phyloP scores from a whole-genome alignment of 2,329 filamentous ascomycete species.

The Phyllosticta citribraziliensis region DNA sequence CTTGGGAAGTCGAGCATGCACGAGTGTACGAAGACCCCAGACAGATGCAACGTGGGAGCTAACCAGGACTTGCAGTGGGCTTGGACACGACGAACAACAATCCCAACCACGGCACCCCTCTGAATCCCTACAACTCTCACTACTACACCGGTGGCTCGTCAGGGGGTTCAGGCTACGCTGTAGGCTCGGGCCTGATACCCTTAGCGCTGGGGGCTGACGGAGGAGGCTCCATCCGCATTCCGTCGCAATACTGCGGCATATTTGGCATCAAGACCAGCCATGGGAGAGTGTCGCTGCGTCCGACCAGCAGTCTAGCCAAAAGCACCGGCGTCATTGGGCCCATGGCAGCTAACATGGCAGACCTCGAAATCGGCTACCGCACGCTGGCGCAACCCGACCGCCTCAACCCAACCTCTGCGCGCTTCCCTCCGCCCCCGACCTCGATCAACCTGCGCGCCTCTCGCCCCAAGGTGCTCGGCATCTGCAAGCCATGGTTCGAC shows the following conservation, averaged over 20 bases:
- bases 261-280: slow-evolving; percentile 76
- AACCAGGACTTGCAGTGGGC: background rate
- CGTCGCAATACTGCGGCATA: slow-evolving; percentile 64
- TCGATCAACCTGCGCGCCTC: slow-evolving; percentile 24
- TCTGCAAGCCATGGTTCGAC: slow-evolving; percentile 60
- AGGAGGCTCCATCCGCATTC: slow-evolving; percentile 66
- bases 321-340: slow-evolving; percentile 64
- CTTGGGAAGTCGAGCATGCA: slow-evolving; percentile 74
- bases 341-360: slow-evolving; percentile 63
- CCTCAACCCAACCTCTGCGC: slow-evolving; percentile 46
- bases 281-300: slow-evolving; percentile 53
- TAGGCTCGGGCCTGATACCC: slow-evolving; percentile 63
- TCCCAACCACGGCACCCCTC: slow-evolving; percentile 53
- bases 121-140: slow-evolving; percentile 64
- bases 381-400: slow-evolving; percentile 66
- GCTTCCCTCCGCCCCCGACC: slow-evolving; percentile 48
- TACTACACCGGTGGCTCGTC: slow-evolving; percentile 80
- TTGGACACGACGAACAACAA: slow-evolving; percentile 76
- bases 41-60: background rate
- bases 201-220: slow-evolving; percentile 62
- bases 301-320: slow-evolving; percentile 48
- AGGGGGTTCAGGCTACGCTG: slow-evolving; percentile 62
- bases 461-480: slow-evolving; percentile 54
- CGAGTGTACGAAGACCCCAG: slow-evolving; percentile 43
- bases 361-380: slow-evolving; percentile 74